Evolutionary conservation across 306 rosid genomes (phyloP).

Genomic region (Ammopiptanthus mongolicus): DNA sequence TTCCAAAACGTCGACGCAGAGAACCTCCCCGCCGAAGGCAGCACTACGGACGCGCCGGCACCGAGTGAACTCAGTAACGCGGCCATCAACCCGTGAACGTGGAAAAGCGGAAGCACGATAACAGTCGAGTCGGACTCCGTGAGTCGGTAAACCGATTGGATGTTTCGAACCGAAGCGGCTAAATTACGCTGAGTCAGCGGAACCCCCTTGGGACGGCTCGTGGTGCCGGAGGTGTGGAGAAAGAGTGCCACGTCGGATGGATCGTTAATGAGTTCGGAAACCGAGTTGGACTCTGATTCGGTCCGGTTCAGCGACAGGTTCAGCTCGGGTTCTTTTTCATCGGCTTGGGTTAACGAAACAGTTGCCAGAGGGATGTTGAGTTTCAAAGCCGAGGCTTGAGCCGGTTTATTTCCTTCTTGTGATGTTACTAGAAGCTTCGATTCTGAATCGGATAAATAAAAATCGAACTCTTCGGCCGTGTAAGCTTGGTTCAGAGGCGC

Average conservation of each 20-base stretch:
- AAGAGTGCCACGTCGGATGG: constrained; percentile 76
- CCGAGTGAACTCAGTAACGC: constrained; percentile 59
- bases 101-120: constrained; percentile 77
- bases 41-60: constrained; percentile 55
- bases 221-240: constrained; percentile 97
- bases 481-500: constrained; percentile 87
- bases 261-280: constrained; percentile 31
- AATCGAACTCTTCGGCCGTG: constrained; percentile 83
- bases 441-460: constrained; percentile 70
- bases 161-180: constrained; percentile 63
- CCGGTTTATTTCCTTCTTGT: constrained; percentile 39
- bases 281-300: background rate
- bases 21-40: constrained; percentile 76
- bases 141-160: constrained; percentile 66
- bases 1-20: constrained; percentile 82
- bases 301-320: constrained; percentile 16
- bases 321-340: constrained; percentile 17
- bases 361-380: constrained; percentile 49
- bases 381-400: constrained; percentile 56
- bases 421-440: constrained; percentile 74
- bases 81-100: constrained; percentile 80
- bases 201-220: constrained; percentile 92
- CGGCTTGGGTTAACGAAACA: constrained; percentile 31
- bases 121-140: constrained; percentile 73
- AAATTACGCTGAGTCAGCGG: constrained; percentile 77